Evolutionary conservation across 805 yeast species (phyloP), one percentile per base, ranked within the genome.

Genomic region (Hanseniaspora osmophila): DNA sequence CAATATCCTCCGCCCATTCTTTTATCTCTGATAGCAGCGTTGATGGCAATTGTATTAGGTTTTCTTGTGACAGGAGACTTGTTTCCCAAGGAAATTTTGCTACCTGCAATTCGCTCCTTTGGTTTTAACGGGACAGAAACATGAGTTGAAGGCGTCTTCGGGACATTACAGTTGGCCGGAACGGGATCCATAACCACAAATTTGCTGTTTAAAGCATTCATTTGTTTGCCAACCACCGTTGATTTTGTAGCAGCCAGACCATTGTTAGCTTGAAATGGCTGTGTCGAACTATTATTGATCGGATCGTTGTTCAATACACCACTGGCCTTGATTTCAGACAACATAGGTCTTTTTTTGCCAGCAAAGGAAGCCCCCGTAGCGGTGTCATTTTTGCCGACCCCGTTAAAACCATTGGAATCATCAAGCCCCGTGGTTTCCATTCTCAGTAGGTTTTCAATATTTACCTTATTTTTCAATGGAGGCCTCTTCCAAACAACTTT

Each of bases 1-100:
- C 98, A 90, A 62, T 84, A 88, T 0, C 96, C 96, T 0, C 90
- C 53, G 41, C 57, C 62, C 50, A 56, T 61, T 16, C 57, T 54
- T 43, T 54, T 52, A 10, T 52, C 49, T 32, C 44, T 52, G 46
- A 50, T 49, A 9, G 49, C 49, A 35, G 38, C 38, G 16, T 35
- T 35, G 11, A 35, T 29, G 46, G 38, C 19, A 47, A 15, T 27
- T 44, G 44, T 18, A 38, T 42, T 35, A 50, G 50, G 18, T 43
- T 47, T 45, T 39, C 49, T 40, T 47, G 42, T 12, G 32, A 18
- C 29, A 39, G 37, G 16, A 12, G 35, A 12, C 10, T 32, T 32
- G 4, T 22, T 22, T 5, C 27, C 27, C 27, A 22, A 22, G 27
- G 27, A 22, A 22, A 22, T 4, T 7, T 22, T 22, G 27, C 7